Evolutionary conservation across 306 rosid genomes (phyloP).

Genomic region (Cucurbita ficifolia): DNA sequence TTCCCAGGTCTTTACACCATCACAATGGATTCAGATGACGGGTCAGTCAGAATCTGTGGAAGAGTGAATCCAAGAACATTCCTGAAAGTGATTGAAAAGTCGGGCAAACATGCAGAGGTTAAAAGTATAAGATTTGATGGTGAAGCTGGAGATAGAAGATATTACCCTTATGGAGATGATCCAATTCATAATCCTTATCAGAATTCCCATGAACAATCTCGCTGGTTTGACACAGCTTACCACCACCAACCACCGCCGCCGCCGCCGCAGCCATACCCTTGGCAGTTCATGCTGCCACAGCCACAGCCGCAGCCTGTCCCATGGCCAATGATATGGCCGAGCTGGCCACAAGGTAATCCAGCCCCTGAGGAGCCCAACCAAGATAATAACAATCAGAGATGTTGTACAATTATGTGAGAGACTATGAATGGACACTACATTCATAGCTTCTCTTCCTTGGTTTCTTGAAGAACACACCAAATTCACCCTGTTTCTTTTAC

Average conservation of each 20-base stretch:
- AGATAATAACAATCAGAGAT: neutral
- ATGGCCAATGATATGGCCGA: neutral
- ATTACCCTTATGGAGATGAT: neutral
- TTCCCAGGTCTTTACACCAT: conserved; percentile 16
- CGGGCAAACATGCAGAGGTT: conserved; percentile 25
- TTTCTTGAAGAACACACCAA: neutral
- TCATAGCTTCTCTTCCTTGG: neutral
- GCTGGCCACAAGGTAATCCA: neutral
- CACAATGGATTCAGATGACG: conserved; percentile 19
- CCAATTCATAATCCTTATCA: conserved; percentile 2
- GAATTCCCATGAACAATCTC: conserved; percentile 9
- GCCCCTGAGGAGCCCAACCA: neutral
- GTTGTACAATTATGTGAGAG: conserved; percentile 12
- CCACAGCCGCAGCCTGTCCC: neutral
- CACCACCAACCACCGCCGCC: neutral
- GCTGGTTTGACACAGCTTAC: neutral
- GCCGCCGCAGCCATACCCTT: neutral
- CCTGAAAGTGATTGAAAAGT: conserved; percentile 13
- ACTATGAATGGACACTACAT: neutral
- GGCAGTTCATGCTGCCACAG: neutral
- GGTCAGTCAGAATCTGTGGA: conserved; percentile 20
- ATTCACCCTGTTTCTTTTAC: neutral
- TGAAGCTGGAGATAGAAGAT: conserved; percentile 15
- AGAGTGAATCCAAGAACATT: conserved; percentile 24
- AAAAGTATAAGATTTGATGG: conserved; percentile 24